Percentiles rank a stretch among this genome's conserved stretches.
These are phyloP conservation scores for Zoysia japonica DNA, from an alignment of 176 grass and related monocot genomes.

Conservation along the genomic window DNA sequence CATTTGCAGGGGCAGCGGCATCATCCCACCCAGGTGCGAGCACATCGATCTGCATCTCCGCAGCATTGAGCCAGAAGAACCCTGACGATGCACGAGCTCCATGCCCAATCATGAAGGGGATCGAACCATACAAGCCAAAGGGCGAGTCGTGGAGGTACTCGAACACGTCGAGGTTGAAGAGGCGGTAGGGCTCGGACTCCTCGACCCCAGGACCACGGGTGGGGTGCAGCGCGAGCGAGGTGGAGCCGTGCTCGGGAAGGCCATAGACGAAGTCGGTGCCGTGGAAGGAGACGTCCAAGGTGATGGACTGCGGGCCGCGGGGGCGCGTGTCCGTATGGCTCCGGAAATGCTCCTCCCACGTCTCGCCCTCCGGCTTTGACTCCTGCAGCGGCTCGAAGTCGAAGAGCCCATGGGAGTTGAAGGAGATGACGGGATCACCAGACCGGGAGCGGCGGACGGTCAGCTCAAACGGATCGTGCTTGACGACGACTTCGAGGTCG, in stretches of 20 bases:
- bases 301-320: slow-evolving; percentile 80
- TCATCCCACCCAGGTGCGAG: slow-evolving; percentile 86
- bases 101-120: slow-evolving; percentile 93
- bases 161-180: slow-evolving; percentile 94
- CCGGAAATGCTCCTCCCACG: slow-evolving; percentile 80
- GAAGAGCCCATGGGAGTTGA: slow-evolving; percentile 91
- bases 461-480: slow-evolving; percentile 81
- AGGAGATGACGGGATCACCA: slow-evolving; percentile 63
- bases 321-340: slow-evolving; percentile 89
- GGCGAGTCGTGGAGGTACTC: slow-evolving; percentile 89
- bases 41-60: slow-evolving; percentile 98
- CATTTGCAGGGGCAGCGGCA: not conserved
- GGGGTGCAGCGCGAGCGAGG: slow-evolving; percentile 66
- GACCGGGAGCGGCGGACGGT: slow-evolving; percentile 44
- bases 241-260: slow-evolving; percentile 81
- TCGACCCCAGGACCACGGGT: slow-evolving; percentile 80
- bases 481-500: slow-evolving; percentile 66
- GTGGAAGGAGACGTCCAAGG: slow-evolving; percentile 88
- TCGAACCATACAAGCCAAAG: slow-evolving; percentile 88
- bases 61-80: slow-evolving; percentile 96
- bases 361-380: slow-evolving; percentile 60
- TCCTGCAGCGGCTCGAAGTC: slow-evolving; percentile 78
- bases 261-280: slow-evolving; percentile 90
- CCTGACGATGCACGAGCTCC: slow-evolving; percentile 57
- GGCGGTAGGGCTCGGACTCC: slow-evolving; percentile 83